Evolutionary conservation across 2,329 filamentous ascomycete species (phyloP), one percentile per base, ranked within the genome.

Genomic region (Byssochlamys sp.): DNA sequence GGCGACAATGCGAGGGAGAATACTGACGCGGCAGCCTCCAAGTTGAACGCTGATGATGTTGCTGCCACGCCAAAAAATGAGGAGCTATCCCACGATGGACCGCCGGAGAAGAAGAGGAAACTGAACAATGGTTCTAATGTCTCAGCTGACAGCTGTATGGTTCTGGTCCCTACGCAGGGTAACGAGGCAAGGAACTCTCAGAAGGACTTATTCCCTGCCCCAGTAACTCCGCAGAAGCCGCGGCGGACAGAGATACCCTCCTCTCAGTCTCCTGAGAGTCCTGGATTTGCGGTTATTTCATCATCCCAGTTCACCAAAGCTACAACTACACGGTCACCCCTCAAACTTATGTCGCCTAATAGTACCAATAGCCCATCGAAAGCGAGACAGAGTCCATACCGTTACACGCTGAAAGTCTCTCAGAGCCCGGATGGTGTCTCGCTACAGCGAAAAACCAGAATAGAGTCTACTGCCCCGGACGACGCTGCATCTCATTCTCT

Each of bases 211-310:
- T 31, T 27, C 19, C 24, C 45, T 27, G 45, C 31, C 11, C 71
- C 69, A 31, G 56, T 63, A 5, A 76, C 73, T 1, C 73, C 73
- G 4, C 65, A 61, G 49, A 75, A 73, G 59, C 55, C 54, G 31
- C 60, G 58, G 19, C 68, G 59, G 52, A 59, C 65, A 7, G 72
- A 74, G 55, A 70, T 76, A 56, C 74, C 73, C 4, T 76, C 74
- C 2, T 76, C 73, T 5, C 74, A 76, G 48, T 75, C 74, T 6
- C 74, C 74, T 1, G 73, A 76, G 61, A 75, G 73, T 51, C 73
- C 73, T 24, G 70, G 69, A 1, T 52, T 75, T 12, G 65, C 67
- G 10, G 60, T 73, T n/a, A 68, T 73, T 29, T 67, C 71, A n/a
- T 69, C 71, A 9, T 72, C 68, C 31, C 67, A 71, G 51, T 69